These are phyloP conservation scores for Olyra latifolia DNA, from an alignment of 176 grass and related monocot species.

Conservation along the genomic window DNA sequence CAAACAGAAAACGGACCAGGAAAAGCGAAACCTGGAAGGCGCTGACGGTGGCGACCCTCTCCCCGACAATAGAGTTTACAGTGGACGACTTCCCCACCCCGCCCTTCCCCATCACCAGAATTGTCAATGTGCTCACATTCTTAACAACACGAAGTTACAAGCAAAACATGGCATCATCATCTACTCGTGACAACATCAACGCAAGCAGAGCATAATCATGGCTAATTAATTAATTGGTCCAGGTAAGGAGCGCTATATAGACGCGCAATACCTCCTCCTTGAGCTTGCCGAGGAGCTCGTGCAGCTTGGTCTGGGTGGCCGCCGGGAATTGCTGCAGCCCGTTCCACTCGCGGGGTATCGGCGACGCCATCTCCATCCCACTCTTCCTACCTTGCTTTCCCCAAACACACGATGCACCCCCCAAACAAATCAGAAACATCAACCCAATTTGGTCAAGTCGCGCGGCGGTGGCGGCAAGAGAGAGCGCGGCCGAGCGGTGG, in stretches of 20 bases:
- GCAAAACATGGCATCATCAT: background rate
- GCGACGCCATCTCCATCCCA: constrained; percentile 42
- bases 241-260: background rate
- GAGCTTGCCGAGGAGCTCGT: constrained; percentile 77
- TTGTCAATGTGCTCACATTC: constrained; percentile 87
- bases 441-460: constrained; percentile 13
- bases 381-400: background rate
- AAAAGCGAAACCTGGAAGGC: constrained; percentile 78
- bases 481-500: background rate
- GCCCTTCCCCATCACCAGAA: constrained; percentile 95
- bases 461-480: background rate
- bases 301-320: constrained; percentile 81
- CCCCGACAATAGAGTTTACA: constrained; percentile 85
- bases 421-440: constrained; percentile 29
- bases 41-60: constrained; percentile 76
- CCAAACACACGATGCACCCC: constrained; percentile 7
- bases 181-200: background rate
- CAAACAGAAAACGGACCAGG: background rate
- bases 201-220: background rate
- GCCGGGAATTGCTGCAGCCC: constrained; percentile 82
- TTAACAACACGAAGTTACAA: constrained; percentile 32
- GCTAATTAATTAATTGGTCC: background rate
- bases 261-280: constrained; percentile 64
- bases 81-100: constrained; percentile 97
- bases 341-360: constrained; percentile 74